A percentile compares a stretch with the other conserved stretches of the same genome.
phyloP scores from a whole-genome alignment of 1,284 basidiomycete species.

The Pseudozyma tsukubaensis region DNA sequence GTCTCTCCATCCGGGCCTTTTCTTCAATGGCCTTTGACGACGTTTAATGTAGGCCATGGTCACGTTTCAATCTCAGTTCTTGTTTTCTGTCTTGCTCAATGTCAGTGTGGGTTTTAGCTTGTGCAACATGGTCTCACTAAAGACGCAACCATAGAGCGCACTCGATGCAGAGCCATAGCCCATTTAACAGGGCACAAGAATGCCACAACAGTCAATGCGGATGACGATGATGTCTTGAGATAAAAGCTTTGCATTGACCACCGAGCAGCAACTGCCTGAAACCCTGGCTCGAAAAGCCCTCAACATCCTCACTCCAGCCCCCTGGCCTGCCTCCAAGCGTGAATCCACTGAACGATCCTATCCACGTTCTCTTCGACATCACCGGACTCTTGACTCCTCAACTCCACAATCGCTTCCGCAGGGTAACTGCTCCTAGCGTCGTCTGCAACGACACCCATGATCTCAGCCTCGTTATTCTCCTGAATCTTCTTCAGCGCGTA shows the following conservation, averaged over 20 bases:
- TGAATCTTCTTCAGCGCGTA: conserved; percentile 94
- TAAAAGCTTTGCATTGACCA: no score
- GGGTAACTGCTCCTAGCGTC: conserved; percentile 90
- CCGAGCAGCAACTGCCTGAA: no score
- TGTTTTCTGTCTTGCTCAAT: neutral
- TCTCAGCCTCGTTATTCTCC: conserved; percentile 98
- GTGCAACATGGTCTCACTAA: neutral
- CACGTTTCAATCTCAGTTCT: conserved; percentile 9
- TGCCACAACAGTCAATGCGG: no score
- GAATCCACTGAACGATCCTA: conserved; percentile 86
- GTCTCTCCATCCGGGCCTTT: neutral
- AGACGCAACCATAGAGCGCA: no score
- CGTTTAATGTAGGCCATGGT: neutral
- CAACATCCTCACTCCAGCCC: conserved; percentile 46
- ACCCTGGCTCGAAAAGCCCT: neutral
- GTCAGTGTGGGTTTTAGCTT: neutral
- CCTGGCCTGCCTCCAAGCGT: conserved; percentile 77
- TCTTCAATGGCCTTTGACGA: neutral
- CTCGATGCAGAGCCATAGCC: no score
- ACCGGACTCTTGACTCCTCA: conserved; percentile 81
- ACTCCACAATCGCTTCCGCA: conserved; percentile 84
- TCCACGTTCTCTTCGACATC: conserved; percentile 88
- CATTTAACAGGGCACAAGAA: no score
- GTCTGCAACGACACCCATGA: conserved; percentile 91
- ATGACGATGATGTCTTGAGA: no score